Base-by-base conservation (phyloP, 139 green algal genomes). In the Chlorella sp. region DNA sequence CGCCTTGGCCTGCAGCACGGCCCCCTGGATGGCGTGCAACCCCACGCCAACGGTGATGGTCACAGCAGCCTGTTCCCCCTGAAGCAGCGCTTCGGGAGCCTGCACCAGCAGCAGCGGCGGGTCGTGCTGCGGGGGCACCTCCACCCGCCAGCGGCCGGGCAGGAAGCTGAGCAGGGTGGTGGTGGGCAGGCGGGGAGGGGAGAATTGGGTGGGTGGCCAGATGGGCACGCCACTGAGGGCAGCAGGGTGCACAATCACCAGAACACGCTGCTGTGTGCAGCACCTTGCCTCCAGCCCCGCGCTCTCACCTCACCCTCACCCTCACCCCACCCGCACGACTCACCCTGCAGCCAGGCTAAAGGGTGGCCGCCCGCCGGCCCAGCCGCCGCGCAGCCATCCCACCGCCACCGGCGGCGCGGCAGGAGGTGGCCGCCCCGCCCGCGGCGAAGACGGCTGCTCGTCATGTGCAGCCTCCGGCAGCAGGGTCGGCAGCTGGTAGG, bases 51-150 rank as follows among this genome's bases (percentile, higher is more conserved):
- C n/a, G 0, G 26, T 67, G 1, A 87, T 34, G 1, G 32, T 60
- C 60, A 82, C 73, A 17, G n/a, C 58, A 26, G 76, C 58, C 41
- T 51, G 44, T 44, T 87, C 82, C n/a, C 73, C 82, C 62, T 82
- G 64, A 60, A 87, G 60, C 43, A 58, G 69, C n/a, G 54, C 43
- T 24, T 76, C 70, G 11, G 82, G 74, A 0, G 73, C 82, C 41
- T 54, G 28, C 30, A 87, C 43, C n/a, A 46, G 24, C 43, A 87
- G 60, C 58, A 82, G 58, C n/a, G 82, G 82, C 40, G 82, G 82
- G 32, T 62, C 16, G 44, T 87, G 73, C 44, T 78, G 82, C 13
- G 82, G 82, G 5, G 82, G 82, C 51, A 87, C 44, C 43, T 82
- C 73, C 26, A 76, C 40, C 44, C 13, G 28, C 62, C 64, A 82